phyloP scores from a whole-genome alignment of 306 rosid genomes.

The Trichosanthes cucumerina region DNA sequence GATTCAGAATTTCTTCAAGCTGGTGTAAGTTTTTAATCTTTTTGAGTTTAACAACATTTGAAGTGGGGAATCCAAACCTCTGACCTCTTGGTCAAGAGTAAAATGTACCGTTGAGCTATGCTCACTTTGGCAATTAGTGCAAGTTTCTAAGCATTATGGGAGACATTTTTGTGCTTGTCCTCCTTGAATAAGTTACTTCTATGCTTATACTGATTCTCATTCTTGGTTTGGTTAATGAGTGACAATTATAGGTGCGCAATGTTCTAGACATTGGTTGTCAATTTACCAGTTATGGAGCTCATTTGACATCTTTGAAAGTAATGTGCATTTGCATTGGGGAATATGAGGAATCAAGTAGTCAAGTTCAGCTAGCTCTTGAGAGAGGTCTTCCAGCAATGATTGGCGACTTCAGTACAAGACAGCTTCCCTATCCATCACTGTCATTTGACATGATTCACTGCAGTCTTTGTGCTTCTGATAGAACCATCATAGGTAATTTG shows the following conservation, averaged over 20 bases:
- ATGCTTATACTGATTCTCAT: no score
- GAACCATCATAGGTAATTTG: slow-evolving; percentile 57
- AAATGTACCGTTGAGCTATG: no score
- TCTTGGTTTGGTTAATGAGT: no score
- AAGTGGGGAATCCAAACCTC: no score
- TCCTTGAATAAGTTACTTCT: not conserved
- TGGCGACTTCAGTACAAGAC: slow-evolving; percentile 19
- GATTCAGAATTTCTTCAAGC: slow-evolving; percentile 68
- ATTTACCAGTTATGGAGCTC: slow-evolving; percentile 92
- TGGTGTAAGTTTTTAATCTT: slow-evolving; percentile 49
- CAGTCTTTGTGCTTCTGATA: slow-evolving; percentile 74
- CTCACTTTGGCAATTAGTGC: no score
- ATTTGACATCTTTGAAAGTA: slow-evolving; percentile 59
- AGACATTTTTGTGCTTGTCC: not conserved
- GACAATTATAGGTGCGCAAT: slow-evolving; percentile 47
- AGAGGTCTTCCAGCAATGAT: not conserved
- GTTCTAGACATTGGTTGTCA: slow-evolving; percentile 82
- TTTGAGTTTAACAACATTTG: no score
- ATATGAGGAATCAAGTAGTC: slow-evolving; percentile 88
- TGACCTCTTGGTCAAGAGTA: no score
- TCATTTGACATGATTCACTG: slow-evolving; percentile 85
- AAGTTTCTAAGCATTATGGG: not conserved
- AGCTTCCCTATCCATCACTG: slow-evolving; percentile 81
- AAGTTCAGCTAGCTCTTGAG: slow-evolving; percentile 58
- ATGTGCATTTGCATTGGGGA: slow-evolving; percentile 81